Base-by-base conservation (phyloP, 2,329 filamentous ascomycete genomes). In the Hypoxylon sp. region DNA sequence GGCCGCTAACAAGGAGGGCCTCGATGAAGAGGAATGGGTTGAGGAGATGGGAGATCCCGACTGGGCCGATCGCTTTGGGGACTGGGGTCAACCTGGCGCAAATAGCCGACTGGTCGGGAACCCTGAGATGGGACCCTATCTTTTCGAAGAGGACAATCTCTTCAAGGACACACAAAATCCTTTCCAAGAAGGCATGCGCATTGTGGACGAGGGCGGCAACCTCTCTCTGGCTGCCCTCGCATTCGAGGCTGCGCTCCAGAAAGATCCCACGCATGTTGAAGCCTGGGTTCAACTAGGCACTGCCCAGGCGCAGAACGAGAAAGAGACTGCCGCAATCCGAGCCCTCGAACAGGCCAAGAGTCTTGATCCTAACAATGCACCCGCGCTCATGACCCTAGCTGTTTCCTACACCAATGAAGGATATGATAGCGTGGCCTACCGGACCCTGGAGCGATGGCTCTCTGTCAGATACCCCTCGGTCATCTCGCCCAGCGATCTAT, bases 381-480 rank as follows among this genome's bases (percentile, higher is more conserved):
- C 92, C 62, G 94, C 94, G 0, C 85, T 99, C 47, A 98, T 99
- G 94, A 94, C 93, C 1, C 82, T 99, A 54, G 93, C 94, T 13
- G 94, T 99, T 19, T 97, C 92, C 4, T 99, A 99, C 79, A 99
- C 95, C 49, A 99, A 99, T 80, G 95, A 99, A 80, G 95, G 94
- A 66, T 99, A 98, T 80, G 95, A 99, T 79, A 94, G 91, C 74
- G 97, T 94, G 19, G 94, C 95, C 49, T 99, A 98, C 82, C 89
- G 94, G 56, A 98, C 94, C 8, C 85, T 99, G 13, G 95, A 99
- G 80, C 91, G 94, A 68, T 99, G 95, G 95, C 85, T 99, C 28
- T 92, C 93, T n/a, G 88, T 92, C 73, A 97, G 97, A 79, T 99
- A 99, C 79, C 94, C 95, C 6, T 83, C 88, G 34, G 88, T 99